Percentiles rank a stretch among this genome's conserved stretches.
These are phyloP conservation scores for Peronospora belbahrii DNA, from an alignment of 352 stramenopile genomes.

Conservation along the genomic window DNA sequence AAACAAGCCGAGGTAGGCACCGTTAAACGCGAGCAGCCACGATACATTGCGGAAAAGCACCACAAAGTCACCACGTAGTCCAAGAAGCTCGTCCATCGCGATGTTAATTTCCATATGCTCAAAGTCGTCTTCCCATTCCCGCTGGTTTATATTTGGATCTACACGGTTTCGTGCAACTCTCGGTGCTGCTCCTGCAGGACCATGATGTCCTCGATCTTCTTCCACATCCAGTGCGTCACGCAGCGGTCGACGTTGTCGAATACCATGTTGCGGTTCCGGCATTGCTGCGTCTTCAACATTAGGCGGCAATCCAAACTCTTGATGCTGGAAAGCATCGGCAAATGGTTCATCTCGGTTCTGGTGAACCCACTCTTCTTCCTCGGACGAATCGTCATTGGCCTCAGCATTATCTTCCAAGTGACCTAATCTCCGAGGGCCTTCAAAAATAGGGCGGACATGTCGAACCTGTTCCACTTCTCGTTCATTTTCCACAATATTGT, in stretches of 20 bases:
- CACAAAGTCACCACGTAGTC: constrained; percentile 89
- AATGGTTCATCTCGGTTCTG: constrained; percentile 31
- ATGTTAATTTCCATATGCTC: constrained; percentile 93
- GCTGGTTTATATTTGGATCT: constrained; percentile 43
- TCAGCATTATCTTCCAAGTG: constrained; percentile 36
- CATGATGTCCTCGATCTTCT: constrained; percentile 11
- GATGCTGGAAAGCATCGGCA: constrained; percentile 35
- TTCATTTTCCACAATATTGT: constrained; percentile 12
- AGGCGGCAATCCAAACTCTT: constrained; percentile 20
- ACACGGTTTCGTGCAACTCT: constrained; percentile 29
- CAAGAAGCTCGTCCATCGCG: constrained; percentile 95
- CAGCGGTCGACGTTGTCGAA: constrained; percentile 33
- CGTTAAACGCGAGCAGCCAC: constrained; percentile 96
- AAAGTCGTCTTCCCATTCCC: constrained; percentile 83
- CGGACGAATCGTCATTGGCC: constrained; percentile 41
- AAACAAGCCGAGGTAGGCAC: constrained; percentile 94
- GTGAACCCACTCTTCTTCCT: constrained; percentile 40
- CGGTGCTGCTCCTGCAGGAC: constrained; percentile 14
- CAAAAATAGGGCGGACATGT: constrained; percentile 20
- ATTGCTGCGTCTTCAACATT: constrained; percentile 13
- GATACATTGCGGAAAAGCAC: constrained; percentile 94
- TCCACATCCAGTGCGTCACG: constrained; percentile 11
- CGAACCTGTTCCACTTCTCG: constrained; percentile 25
- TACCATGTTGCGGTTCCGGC: constrained; percentile 25
- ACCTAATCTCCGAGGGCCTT: constrained; percentile 27